Conservation (phyloP, 139 green algal species). For the Tetradesmus lagerheimii region DNA sequence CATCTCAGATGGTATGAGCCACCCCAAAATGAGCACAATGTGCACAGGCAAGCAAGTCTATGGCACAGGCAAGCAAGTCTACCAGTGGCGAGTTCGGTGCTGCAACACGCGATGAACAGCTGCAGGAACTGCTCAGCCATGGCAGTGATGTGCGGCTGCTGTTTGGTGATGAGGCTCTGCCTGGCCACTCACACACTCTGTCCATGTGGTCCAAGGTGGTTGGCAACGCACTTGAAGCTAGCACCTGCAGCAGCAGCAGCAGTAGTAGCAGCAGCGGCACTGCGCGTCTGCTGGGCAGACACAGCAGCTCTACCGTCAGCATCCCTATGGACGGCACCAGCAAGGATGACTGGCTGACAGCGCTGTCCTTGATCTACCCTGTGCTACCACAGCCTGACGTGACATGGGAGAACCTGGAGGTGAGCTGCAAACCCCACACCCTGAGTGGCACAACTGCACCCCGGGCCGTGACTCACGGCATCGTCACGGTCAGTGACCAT, state of each 20-base stretch:
- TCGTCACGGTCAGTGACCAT: too few species aligned
- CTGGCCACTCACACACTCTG: background rate
- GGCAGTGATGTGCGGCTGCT: background rate
- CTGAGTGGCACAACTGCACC: too few species aligned
- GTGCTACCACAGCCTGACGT: background rate
- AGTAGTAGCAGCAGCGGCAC: background rate
- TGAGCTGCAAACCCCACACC: too few species aligned
- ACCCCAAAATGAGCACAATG: too few species aligned
- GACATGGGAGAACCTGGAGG: background rate
- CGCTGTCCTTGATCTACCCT: background rate
- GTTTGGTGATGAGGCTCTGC: background rate
- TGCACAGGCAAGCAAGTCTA: too few species aligned
- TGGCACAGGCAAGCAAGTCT: background rate
- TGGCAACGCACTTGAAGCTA: background rate
- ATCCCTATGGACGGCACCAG: background rate
- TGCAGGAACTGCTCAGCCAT: background rate
- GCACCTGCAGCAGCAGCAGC: background rate
- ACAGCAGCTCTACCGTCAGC: background rate
- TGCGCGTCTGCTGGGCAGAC: background rate
- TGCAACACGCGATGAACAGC: background rate
- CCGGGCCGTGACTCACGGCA: too few species aligned
- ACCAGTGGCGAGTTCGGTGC: background rate
- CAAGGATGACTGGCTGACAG: background rate
- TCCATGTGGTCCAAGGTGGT: background rate
- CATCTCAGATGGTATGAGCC: too few species aligned